Evolutionary conservation across 768 basidiomycete genomes (phyloP), one percentile per base, ranked within the genome.

Genomic region (Boletus rubroflammeus): DNA sequence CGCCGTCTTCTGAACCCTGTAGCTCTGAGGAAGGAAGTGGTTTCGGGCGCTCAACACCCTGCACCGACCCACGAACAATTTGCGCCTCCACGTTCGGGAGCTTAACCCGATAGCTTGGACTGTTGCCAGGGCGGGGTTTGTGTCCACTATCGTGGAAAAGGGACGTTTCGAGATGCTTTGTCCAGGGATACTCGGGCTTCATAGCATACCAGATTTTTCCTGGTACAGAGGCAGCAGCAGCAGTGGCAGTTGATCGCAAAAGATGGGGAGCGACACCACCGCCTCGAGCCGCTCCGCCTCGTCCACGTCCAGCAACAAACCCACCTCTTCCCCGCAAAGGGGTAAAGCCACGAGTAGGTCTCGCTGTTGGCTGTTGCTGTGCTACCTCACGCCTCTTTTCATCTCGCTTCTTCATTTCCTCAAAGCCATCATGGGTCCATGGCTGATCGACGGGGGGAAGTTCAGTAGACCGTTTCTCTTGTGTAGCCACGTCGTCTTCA

Each of bases 341-440:
- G 28, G 70, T 64, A 49, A 68, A 58, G 23, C 73, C 77, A 47
- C 74, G 71, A 53, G 57, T 56, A 34, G 66, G 56, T 53, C 70
- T 67, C 32, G 64, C 50, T 26, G 62, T 21, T 52, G 64, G 70
- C 39, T 68, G 65, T 43, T 74, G 74, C 61, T 72, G 72, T 61
- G 65, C 58, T 9, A 58, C 58, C 43, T 66, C 69, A 6, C 67
- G 62, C 36, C 72, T 72, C 50, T 78, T 76, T 54, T 90, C 87
- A 55, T 92, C 90, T 61, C 80, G 80, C 50, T 77, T 78, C 71
- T 83, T 90, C 81, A 93, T 81, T 73, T 95, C 90, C 69, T 93
- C 90, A 58, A 86, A 95, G 2, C 91, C 90, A 65, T 92, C 90
- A 65, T 94, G 92, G 0, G 80, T 84, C 92, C 92, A 93, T 3